Conservation (phyloP, 345 rosid genomes). For the Salix purpurea region DNA sequence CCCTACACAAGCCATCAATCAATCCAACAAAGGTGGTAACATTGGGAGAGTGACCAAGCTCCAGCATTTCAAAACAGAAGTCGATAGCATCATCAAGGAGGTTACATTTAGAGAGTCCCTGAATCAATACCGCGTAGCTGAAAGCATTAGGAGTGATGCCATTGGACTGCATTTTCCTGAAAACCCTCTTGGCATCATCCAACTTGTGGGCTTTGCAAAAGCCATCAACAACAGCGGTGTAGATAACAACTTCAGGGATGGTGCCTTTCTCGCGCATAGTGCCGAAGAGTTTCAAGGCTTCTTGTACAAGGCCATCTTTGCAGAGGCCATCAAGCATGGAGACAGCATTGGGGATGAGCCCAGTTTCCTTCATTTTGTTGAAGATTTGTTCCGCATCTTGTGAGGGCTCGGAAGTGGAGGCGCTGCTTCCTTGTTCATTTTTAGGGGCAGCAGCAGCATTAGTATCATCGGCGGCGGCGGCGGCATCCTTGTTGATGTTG, state of each 20-base stretch:
- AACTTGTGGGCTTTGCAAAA: constrained; percentile 75
- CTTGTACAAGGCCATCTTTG: constrained; percentile 85
- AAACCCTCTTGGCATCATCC: constrained; percentile 80
- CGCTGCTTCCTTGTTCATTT: not conserved
- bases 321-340: constrained; percentile 96
- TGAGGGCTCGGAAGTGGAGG: not conserved
- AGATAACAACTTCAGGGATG: constrained; percentile 82
- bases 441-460: not conserved
- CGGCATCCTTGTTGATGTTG: not conserved
- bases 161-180: constrained; percentile 68
- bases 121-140: constrained; percentile 56
- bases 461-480: not conserved
- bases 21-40: constrained; percentile 74
- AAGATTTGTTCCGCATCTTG: constrained; percentile 50
- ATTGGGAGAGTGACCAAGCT: constrained; percentile 85
- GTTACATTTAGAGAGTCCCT: constrained; percentile 55
- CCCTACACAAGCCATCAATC: constrained; percentile 67
- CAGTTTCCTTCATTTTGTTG: constrained; percentile 84
- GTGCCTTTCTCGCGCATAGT: constrained; percentile 79
- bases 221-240: constrained; percentile 90
- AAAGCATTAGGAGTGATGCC: constrained; percentile 72
- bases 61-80: constrained; percentile 63
- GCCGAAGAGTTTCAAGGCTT: constrained; percentile 86
- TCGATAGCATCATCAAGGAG: constrained; percentile 60
- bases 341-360: constrained; percentile 82